phyloP scores from a whole-genome alignment of 352 stramenopile species.

The Phytophthora melonis region DNA sequence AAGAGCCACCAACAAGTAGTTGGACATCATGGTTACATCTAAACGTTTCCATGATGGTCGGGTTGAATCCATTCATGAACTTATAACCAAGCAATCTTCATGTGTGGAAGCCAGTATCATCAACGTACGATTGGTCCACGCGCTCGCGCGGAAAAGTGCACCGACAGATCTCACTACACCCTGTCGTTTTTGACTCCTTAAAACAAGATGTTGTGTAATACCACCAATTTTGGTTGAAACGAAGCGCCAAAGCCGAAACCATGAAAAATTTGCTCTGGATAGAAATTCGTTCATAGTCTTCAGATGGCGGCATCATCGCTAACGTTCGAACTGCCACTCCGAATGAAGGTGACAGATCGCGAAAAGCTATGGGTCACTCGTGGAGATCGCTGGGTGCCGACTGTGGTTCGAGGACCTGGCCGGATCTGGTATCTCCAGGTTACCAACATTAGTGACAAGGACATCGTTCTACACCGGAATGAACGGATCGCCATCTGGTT shows the following conservation, averaged over 20 bases:
- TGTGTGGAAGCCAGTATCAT: not conserved
- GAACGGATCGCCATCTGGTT: no score
- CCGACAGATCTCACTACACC: not conserved
- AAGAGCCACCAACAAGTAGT: not conserved
- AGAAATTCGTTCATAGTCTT: not conserved
- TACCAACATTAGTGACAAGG: no score
- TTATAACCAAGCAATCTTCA: not conserved
- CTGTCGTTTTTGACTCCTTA: not conserved
- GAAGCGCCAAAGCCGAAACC: not conserved
- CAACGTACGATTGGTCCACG: not conserved
- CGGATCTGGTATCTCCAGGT: no score
- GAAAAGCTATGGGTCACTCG: no score
- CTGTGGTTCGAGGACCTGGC: no score
- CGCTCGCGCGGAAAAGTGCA: not conserved
- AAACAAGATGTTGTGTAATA: not conserved
- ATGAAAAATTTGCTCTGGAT: not conserved
- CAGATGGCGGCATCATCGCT: not conserved
- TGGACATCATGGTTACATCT: not conserved
- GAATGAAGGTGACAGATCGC: no score
- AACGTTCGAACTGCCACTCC: no score
- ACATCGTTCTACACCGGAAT: no score
- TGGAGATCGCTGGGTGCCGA: no score
- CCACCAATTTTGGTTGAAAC: slow-evolving; percentile 5
- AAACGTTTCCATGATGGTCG: not conserved
- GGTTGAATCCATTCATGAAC: not conserved